Evolutionary conservation across 176 grass and related monocot genomes (phyloP), one percentile per base, ranked within the genome.

Genomic region (Avena sativa): DNA sequence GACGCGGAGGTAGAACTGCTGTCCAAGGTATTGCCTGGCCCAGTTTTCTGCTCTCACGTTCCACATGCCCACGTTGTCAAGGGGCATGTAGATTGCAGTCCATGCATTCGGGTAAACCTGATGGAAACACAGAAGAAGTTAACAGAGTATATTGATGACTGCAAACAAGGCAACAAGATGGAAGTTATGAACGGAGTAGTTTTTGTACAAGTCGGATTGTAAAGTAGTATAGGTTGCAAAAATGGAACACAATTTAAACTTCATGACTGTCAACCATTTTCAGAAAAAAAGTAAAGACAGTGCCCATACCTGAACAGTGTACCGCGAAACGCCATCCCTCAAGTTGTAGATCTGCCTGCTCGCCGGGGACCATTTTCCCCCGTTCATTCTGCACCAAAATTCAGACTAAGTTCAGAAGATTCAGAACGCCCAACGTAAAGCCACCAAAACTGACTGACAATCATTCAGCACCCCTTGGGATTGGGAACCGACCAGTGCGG

Each of bases 51-150:
- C 92, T 46, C 96, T 74, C 9, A 98, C 40, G 52, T 98, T 95
- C 93, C 92, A 98, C 93, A 95, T 92, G 40, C 96, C 96, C 20
- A 95, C 96, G 81, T 98, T 98, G 90, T 95, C 96, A 23, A 95
- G 69, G 2, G 93, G 85, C 91, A 98, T 94, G 92, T 98, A 98
- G 73, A 95, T 92, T 1, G 93, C 96, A 23, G 85, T 94, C 96
- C 96, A 98, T 8, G 93, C 89, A 11, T 89, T 94, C 7, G 93
- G 96, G 71, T 98, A 98, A 7, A 95, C 91, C 96, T 98, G 93
- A 46, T 78, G 87, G 40, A 47, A 48, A 68, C n/a, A 9, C 68
- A 89, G n/a, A 69, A 91, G n/a, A 69, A 28, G n/a, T 6, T 47
- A 34, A 46, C 60, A 6, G 23, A 59, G 34, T 58, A 26, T 16